Evolutionary conservation across 208 protist genomes (phyloP).

Genomic region (Balamuthia mandrillaris): DNA sequence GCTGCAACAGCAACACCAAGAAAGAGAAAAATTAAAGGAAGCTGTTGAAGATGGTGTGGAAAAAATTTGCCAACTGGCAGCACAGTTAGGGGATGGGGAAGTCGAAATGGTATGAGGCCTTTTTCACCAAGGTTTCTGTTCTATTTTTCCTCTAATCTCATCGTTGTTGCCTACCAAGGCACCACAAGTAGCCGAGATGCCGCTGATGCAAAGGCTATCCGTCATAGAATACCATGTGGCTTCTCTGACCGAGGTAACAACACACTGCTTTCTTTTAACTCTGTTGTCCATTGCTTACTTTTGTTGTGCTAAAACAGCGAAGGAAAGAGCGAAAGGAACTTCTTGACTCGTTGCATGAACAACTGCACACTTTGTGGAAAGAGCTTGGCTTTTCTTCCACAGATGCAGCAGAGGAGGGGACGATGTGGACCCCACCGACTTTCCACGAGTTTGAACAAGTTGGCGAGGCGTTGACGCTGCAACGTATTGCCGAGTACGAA

Average conservation of each 20-base stretch:
- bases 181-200: neutral
- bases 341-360: neutral
- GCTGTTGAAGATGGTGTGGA: neutral
- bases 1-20: neutral
- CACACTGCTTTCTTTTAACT: neutral
- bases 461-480: neutral
- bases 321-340: neutral
- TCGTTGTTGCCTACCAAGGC: neutral
- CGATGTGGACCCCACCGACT: neutral
- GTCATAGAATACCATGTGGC: neutral
- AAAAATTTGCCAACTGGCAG: neutral
- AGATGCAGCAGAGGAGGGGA: neutral
- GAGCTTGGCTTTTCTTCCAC: neutral
- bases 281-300: neutral
- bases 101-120: neutral
- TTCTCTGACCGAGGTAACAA: neutral
- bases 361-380: neutral
- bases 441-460: too few relatives aligned
- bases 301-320: neutral
- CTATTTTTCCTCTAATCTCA: neutral
- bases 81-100: neutral
- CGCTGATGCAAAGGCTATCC: neutral
- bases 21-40: neutral
- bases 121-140: neutral
- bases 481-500: conserved; percentile 20